Base-by-base conservation (phyloP, 2,329 filamentous ascomycete species). In the Sarocladium oryzae region DNA sequence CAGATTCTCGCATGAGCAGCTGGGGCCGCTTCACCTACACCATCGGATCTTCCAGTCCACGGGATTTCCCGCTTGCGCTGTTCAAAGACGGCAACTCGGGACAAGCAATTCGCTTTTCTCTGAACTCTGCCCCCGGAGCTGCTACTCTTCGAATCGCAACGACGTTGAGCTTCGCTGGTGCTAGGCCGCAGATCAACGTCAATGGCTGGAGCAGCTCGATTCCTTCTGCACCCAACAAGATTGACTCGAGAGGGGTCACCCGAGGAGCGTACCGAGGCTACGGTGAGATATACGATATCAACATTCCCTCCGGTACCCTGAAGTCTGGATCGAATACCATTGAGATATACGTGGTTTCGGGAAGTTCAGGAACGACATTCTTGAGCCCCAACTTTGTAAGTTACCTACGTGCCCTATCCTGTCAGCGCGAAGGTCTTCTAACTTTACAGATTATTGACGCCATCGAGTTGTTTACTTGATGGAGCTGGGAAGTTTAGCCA, bases 111-210 rank as follows among this genome's bases (percentile, higher is more conserved):
- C 74, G 74, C 38, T 83, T 86, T 63, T 75, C 72, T 23, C 71
- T 83, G 1, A 65, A 62, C 11, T 72, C 76, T 15, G 71, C 72
- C 2, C 72, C 78, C 4, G 57, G 56, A 1, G 71, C 72, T 2
- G 75, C 78, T 2, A 86, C 81, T 1, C 73, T 86, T 23, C 75
- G 82, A 38, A 77, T 86, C 53, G 82, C 80, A 4, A 86, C 83
- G 0, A 86, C 83, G 0, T 69, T 86, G 20, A 72, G 77, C 2
- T 85, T 84, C 55, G 75, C 77, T 0, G 77, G 82, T 20, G 79
- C 72, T 5, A 71, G 83, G 10, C 83, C 83, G 1, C 69, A 73
- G 36, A 75, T 74, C 10, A 72, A 64, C n/a, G 70, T 85, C 46
- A 85, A 85, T 58, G 69, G 67, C 33, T 84, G 73, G 63, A 69